phyloP scores from a whole-genome alignment of 169 alveolate genomes.

The Plasmodium billcollinsi region DNA sequence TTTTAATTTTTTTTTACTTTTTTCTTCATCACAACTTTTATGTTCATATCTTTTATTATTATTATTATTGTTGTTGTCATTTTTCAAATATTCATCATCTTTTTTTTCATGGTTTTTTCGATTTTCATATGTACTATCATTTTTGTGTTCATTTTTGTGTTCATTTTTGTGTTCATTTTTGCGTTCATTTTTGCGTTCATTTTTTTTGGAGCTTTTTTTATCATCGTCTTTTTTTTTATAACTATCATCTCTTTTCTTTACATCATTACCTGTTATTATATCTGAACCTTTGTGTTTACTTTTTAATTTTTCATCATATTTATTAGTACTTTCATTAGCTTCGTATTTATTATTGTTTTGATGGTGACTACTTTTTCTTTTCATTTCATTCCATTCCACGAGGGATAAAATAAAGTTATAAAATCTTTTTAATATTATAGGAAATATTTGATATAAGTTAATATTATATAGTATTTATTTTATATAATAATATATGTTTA shows the following conservation, averaged over 20 bases:
- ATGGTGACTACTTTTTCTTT: neutral
- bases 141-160: conserved; percentile 25
- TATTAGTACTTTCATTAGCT: neutral
- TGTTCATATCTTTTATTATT: conserved; percentile 16
- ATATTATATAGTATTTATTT: too few species aligned
- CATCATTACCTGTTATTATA: neutral
- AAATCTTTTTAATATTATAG: too few species aligned
- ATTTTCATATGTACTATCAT: conserved; percentile 25
- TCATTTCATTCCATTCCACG: neutral
- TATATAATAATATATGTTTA: too few species aligned
- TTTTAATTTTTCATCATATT: neutral
- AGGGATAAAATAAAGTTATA: neutral
- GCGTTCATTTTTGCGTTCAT: conserved; percentile 21
- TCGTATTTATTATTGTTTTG: neutral
- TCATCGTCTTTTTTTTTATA: conserved; percentile 20
- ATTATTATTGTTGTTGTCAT: conserved; percentile 5
- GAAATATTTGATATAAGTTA: too few species aligned
- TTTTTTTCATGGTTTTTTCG: conserved; percentile 23
- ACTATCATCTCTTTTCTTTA: conserved; percentile 1
- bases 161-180: conserved; percentile 24
- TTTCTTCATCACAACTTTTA: conserved; percentile 16
- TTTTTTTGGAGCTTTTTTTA: conserved; percentile 3
- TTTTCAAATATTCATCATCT: neutral
- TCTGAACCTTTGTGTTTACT: too few species aligned
- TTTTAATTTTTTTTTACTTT: conserved; percentile 30